phyloP scores from a whole-genome alignment of 1,284 basidiomycete genomes.

The Takashimella koratensis region DNA sequence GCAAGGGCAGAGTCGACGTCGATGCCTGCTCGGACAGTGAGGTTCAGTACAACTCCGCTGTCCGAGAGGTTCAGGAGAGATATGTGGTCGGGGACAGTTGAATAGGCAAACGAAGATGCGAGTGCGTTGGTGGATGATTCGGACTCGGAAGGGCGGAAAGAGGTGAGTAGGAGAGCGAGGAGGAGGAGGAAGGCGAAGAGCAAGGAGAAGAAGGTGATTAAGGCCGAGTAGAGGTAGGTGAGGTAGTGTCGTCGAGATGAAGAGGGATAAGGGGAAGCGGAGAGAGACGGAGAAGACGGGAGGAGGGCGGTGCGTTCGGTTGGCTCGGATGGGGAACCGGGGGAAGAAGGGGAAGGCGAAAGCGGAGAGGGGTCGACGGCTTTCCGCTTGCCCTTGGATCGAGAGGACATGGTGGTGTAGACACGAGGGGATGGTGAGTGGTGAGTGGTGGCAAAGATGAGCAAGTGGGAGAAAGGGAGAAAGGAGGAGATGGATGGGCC shows the following conservation, averaged over 20 bases:
- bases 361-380: not conserved
- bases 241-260: no score
- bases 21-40: constrained; percentile 36
- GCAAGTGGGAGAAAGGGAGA: not conserved
- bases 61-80: constrained; percentile 42
- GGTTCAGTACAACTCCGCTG: constrained; percentile 37
- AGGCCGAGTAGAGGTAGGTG: not conserved
- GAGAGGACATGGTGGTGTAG: not conserved
- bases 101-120: constrained; percentile 22
- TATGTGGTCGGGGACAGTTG: constrained; percentile 24
- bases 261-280: not conserved
- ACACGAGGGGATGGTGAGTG: not conserved
- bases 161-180: constrained; percentile 25
- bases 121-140: constrained; percentile 11
- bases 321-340: not conserved
- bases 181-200: constrained; percentile 26
- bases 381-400: not conserved
- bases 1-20: constrained; percentile 39
- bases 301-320: not conserved
- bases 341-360: not conserved
- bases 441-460: not conserved
- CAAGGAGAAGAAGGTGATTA: constrained; percentile 23
- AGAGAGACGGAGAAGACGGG: constrained; percentile 17
- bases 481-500: no score
- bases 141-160: constrained; percentile 30